These are phyloP conservation scores for Colletotrichum australisinense DNA, from an alignment of 2,329 filamentous ascomycete species.

Conservation along the genomic window DNA sequence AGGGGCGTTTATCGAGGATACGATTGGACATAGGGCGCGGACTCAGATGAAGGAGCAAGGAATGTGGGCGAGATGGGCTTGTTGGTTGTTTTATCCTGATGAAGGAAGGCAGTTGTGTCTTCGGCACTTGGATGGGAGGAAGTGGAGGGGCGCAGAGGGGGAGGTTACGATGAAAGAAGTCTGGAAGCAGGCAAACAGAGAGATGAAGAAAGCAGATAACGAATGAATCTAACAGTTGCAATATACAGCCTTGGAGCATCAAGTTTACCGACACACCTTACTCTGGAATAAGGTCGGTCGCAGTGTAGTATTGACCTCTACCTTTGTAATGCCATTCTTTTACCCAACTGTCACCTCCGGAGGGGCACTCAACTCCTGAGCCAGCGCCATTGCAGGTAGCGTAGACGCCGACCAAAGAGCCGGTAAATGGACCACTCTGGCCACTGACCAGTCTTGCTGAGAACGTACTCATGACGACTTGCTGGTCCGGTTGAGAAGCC, in stretches of 20 bases:
- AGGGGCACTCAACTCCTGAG: too few species aligned
- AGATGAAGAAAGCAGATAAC: not conserved
- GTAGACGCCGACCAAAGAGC: too few species aligned
- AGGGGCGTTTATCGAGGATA: constrained; percentile 68
- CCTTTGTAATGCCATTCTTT: too few species aligned
- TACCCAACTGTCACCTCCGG: too few species aligned
- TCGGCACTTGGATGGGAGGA: constrained; percentile 62
- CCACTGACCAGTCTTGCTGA: too few species aligned
- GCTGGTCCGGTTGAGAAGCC: too few species aligned
- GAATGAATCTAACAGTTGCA: not conserved
- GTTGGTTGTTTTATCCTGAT: constrained; percentile 65
- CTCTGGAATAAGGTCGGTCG: not conserved
- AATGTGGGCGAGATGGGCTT: constrained; percentile 63
- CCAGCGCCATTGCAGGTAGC: too few species aligned
- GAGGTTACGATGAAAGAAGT: constrained; percentile 37
- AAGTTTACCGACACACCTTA: too few species aligned
- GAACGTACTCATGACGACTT: too few species aligned
- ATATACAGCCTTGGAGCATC: too few species aligned
- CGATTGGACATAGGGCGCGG: constrained; percentile 64
- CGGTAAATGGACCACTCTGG: too few species aligned
- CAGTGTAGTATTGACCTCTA: too few species aligned
- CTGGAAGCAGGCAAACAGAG: not conserved
- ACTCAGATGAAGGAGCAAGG: constrained; percentile 65
- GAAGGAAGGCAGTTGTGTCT: constrained; percentile 58
- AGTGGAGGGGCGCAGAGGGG: constrained; percentile 56